Percentiles rank a stretch among this genome's conserved stretches.
These are phyloP conservation scores for Blastobotrys apis DNA, from an alignment of 1,139 yeast species.

Conservation along the genomic window DNA sequence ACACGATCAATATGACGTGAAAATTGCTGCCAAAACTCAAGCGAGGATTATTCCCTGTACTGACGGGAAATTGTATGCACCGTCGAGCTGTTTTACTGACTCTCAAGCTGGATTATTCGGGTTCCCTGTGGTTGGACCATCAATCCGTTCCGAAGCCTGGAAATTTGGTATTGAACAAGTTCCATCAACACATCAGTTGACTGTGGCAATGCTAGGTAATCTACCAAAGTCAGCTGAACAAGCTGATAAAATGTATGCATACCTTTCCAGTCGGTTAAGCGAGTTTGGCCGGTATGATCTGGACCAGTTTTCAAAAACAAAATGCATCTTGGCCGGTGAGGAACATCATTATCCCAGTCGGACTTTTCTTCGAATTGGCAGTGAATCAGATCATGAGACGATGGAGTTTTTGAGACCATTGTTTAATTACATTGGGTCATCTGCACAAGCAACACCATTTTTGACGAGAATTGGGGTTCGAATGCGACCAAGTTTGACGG, in stretches of 20 bases:
- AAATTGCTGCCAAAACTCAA: conserved; percentile 15
- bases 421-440: conserved; percentile 31
- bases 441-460: conserved; percentile 32
- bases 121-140: conserved; percentile 30
- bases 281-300: conserved; percentile 11
- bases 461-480: conserved; percentile 35
- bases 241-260: conserved; percentile 31
- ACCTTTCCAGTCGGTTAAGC: conserved; percentile 25
- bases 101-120: conserved; percentile 30
- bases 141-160: conserved; percentile 28
- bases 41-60: conserved; percentile 28
- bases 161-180: conserved; percentile 32
- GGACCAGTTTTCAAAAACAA: conserved; percentile 12
- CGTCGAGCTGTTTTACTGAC: conserved; percentile 30
- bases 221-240: conserved; percentile 28
- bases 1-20: conserved; percentile 25
- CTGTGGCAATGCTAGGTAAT: conserved; percentile 21
- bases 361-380: conserved; percentile 22
- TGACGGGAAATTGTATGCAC: conserved; percentile 20
- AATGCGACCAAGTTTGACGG: conserved; percentile 33
- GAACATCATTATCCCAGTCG: conserved; percentile 25
- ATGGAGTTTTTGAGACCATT: conserved; percentile 29
- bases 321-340: conserved; percentile 5
- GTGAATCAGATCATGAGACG: conserved; percentile 11
- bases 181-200: conserved; percentile 29